phyloP scores from a whole-genome alignment of 139 green algal genomes.

The Astrephomene gubernaculifera region DNA sequence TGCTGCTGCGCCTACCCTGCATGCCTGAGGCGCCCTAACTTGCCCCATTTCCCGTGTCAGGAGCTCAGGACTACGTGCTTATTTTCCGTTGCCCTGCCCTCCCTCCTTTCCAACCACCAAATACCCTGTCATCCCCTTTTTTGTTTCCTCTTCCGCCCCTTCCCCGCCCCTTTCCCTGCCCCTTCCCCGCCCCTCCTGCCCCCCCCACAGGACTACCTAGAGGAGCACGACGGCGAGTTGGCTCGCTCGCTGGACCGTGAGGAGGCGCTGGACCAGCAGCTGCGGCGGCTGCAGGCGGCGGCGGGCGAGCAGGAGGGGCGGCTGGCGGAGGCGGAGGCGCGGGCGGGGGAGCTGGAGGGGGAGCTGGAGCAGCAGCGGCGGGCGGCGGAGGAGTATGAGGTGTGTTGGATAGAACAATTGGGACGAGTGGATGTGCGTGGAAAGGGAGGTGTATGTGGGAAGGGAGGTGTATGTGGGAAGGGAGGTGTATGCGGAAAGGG shows the following conservation, averaged over 20 bases:
- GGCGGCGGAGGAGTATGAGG: slow-evolving; percentile 3
- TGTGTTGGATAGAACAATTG: background rate
- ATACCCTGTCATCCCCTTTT: background rate
- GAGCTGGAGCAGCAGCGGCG: slow-evolving; percentile 23
- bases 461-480: background rate
- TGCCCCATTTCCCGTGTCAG: too few relatives aligned
- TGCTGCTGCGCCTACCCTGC: too few relatives aligned
- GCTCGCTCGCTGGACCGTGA: slow-evolving; percentile 32
- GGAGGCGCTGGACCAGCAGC: slow-evolving; percentile 38
- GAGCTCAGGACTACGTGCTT: too few relatives aligned
- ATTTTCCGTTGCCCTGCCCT: too few relatives aligned
- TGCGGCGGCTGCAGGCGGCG: slow-evolving; percentile 22
- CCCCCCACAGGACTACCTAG: slow-evolving; percentile 23
- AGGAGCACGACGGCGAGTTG: slow-evolving; percentile 42
- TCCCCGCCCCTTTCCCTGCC: background rate
- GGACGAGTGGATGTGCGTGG: background rate
- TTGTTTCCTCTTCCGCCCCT: background rate
- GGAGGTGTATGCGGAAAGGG: too few relatives aligned
- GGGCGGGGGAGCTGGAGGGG: background rate
- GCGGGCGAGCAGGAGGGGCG: slow-evolving; percentile 26
- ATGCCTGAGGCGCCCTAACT: too few relatives aligned
- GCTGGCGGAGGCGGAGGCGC: slow-evolving; percentile 5
- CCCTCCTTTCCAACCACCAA: background rate
- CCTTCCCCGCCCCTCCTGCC: background rate
- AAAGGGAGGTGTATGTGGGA: background rate